A percentile compares a stretch with the other conserved stretches of the same genome.
These are phyloP conservation scores for Saccharomyces paradoxus DNA, from an alignment of 805 yeast genomes.

Conservation along the genomic window DNA sequence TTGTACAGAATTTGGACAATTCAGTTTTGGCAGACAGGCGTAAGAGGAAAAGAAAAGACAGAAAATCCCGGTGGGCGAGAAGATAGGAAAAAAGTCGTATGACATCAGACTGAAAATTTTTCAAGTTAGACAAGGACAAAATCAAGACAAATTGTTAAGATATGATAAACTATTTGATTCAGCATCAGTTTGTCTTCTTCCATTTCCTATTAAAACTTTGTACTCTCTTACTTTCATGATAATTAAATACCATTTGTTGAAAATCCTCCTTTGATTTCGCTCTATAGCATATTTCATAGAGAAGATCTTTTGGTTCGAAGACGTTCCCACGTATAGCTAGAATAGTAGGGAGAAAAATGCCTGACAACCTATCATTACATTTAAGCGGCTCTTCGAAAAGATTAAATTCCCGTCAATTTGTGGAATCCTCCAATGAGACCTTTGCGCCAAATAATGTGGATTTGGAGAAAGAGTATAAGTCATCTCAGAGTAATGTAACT, in stretches of 20 bases:
- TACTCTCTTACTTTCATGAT: neutral
- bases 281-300: neutral
- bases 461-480: neutral
- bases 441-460: neutral
- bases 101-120: neutral
- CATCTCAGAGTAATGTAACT: constrained; percentile 2
- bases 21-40: neutral
- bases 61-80: neutral
- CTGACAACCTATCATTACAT: neutral
- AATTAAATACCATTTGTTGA: neutral
- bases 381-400: neutral
- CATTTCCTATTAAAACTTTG: neutral
- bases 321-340: neutral
- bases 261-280: neutral
- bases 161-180: neutral
- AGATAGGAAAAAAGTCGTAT: neutral
- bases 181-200: neutral
- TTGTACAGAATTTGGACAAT: neutral
- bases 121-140: neutral
- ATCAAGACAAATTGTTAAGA: neutral
- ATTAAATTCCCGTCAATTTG: neutral
- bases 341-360: neutral
- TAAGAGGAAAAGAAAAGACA: neutral
- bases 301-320: neutral
- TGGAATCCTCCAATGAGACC: neutral